Evolutionary conservation across 768 basidiomycete genomes (phyloP).

Genomic region (Rhodosporidiobolus sp.): DNA sequence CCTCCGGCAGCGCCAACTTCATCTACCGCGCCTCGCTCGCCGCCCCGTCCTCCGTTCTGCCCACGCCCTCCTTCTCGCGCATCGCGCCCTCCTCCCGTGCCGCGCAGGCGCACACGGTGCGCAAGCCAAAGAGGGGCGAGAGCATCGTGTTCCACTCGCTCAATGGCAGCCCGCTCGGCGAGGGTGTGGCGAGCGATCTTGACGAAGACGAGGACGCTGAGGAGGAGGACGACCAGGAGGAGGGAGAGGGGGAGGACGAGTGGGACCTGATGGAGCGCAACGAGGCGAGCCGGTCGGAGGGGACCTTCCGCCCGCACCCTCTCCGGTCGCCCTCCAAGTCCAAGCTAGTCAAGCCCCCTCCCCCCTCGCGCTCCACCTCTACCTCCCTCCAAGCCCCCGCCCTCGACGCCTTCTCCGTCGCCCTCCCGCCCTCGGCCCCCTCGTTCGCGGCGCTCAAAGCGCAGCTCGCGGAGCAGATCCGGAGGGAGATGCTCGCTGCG

Average conservation of each 20-base stretch:
- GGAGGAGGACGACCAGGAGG: conserved; percentile 5
- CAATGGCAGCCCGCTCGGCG: conserved; percentile 24
- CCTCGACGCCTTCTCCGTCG: no score
- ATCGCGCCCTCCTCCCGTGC: background rate
- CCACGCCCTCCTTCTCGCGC: background rate
- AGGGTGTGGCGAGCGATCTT: conserved; percentile 26
- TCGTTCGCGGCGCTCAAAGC: conserved; percentile 8
- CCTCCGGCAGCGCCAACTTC: conserved; percentile 7
- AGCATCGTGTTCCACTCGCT: conserved; percentile 23
- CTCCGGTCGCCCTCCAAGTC: no score
- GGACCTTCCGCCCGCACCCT: no score
- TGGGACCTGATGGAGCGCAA: conserved; percentile 22
- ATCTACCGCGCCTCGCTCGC: conserved; percentile 24
- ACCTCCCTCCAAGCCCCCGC: no score
- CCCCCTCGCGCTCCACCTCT: no score
- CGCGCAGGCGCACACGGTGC: background rate
- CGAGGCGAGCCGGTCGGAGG: background rate
- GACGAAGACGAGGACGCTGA: conserved; percentile 1
- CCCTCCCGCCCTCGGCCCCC: conserved; percentile 1
- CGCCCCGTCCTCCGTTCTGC: background rate
- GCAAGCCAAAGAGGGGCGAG: conserved; percentile 19
- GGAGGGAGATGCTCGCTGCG: background rate
- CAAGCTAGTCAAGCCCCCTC: no score
- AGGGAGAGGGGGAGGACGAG: background rate
- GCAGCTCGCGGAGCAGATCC: conserved; percentile 3